Base-by-base conservation (phyloP, 108 stramenopile genomes). In the Nannochloropsis oceanica region DNA sequence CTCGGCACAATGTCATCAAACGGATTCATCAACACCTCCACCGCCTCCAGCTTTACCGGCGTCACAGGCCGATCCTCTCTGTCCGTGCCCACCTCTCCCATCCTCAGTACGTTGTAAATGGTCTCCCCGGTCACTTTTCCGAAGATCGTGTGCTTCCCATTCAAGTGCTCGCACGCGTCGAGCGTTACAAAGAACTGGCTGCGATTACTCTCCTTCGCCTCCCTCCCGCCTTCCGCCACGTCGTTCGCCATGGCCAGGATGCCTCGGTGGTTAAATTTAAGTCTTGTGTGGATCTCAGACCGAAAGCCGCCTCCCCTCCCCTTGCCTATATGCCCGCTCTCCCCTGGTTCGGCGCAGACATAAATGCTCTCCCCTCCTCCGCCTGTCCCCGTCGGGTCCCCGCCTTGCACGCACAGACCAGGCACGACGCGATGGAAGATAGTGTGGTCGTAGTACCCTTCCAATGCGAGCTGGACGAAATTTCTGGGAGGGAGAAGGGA, bases 181-280 rank as follows among this genome's bases (percentile, higher is more conserved):
- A 98, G 90, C 14, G 96, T 98, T 80, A 97, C 89, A 89, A 98
- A 98, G 84, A 98, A 98, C 90, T 98, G 97, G 79, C 93, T 93
- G 42, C 94, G 94, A 82, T 97, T 91, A 82, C 90, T 92, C 14
- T 50, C 46, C 46, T 50, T 50, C 46, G 13, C 46, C 14, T 50
- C 46, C 46, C 46, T 12, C 46, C 46, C 46, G 80, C 85, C 84
- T 12, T 82, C 88, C 82, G 84, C 82, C 26, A 92, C 88, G 25
- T 88, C 92, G 73, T 89, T 88, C 3, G 97, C 97, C 95, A 96
- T 95, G 81, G 96, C 96, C 18, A 98, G 91, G 84, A 94, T 95
- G 8, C 97, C 97, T 34, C 96, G 89, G 83, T 96, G 96, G 89
- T 94, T 95, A 88, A 97, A 97, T 80, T 92, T 93, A 79, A 98